phyloP scores from a whole-genome alignment of 2,329 filamentous ascomycete genomes.

The Juglanconis sp. region DNA sequence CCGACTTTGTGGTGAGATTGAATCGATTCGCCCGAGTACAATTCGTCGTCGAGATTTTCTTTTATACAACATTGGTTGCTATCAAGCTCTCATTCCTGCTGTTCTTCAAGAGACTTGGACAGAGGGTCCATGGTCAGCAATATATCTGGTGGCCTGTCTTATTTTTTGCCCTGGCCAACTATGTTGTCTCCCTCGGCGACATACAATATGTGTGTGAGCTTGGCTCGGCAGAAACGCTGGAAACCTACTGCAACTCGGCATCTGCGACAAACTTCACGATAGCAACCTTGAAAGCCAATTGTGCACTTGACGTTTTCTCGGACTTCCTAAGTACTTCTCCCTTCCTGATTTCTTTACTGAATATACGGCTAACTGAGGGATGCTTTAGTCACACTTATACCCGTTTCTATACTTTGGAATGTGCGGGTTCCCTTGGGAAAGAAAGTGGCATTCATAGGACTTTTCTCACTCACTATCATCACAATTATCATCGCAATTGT shows the following conservation, averaged over 20 bases:
- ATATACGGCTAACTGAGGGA: background rate
- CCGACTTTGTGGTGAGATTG: too few relatives aligned
- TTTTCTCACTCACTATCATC: slow-evolving; percentile 14
- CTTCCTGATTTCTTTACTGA: background rate
- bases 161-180: slow-evolving; percentile 2
- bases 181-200: slow-evolving; percentile 4
- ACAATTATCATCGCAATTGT: slow-evolving; percentile 13
- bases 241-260: slow-evolving; percentile 1
- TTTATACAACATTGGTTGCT: slow-evolving; percentile 5
- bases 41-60: slow-evolving; percentile 2
- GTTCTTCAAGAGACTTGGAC: slow-evolving; percentile 14
- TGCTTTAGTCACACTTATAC: slow-evolving; percentile 6
- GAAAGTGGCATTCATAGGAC: slow-evolving; percentile 9
- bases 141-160: slow-evolving; percentile 13
- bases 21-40: too few relatives aligned
- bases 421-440: slow-evolving; percentile 3
- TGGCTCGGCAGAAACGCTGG: slow-evolving; percentile 4
- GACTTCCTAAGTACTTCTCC: slow-evolving; percentile 12
- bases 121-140: background rate
- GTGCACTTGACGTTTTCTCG: slow-evolving; percentile 15
- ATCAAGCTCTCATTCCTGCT: slow-evolving; percentile 15
- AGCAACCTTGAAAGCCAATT: slow-evolving; percentile 6
- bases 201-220: slow-evolving; percentile 7
- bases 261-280: background rate
- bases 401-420: slow-evolving; percentile 11